Evolutionary conservation across 345 rosid species (phyloP).

Genomic region (Eucalyptus marginata): DNA sequence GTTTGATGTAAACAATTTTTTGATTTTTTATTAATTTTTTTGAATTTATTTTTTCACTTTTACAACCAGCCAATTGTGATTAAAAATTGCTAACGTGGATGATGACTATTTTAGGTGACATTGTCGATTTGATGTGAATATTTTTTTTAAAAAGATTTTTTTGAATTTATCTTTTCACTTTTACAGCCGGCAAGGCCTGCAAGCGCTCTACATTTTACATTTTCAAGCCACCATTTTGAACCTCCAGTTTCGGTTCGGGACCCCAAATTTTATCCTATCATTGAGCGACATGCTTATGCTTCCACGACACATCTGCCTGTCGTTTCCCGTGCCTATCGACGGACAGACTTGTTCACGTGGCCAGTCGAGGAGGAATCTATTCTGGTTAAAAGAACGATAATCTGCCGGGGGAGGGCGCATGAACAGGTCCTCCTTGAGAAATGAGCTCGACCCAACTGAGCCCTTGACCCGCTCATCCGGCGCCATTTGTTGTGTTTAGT

Average conservation of each 20-base stretch:
- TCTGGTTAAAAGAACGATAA: not conserved
- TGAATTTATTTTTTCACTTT: too few species aligned
- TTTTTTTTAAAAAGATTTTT: too few species aligned
- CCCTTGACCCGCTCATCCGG: not conserved
- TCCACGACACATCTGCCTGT: not conserved
- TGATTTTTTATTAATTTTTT: not conserved
- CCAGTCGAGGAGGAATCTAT: not conserved
- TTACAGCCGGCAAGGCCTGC: not conserved
- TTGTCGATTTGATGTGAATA: fast-evolving
- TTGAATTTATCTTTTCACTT: too few species aligned
- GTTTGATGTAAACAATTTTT: too few species aligned
- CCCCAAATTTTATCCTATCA: not conserved
- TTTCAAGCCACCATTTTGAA: not conserved
- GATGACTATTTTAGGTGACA: fast-evolving
- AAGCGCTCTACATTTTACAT: not conserved
- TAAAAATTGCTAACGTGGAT: fast-evolving
- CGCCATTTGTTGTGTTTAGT: not conserved
- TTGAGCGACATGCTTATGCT: not conserved
- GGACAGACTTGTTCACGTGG: not conserved
- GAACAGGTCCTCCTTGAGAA: not conserved
- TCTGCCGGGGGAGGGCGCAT: not conserved
- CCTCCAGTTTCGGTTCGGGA: not conserved
- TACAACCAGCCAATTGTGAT: fast-evolving
- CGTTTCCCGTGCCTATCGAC: not conserved
- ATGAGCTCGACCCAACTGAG: not conserved